Percentiles rank a stretch among this genome's conserved stretches.
Conservation (phyloP, 2,329 filamentous ascomycete genomes). For the Alternaria burnsii region DNA sequence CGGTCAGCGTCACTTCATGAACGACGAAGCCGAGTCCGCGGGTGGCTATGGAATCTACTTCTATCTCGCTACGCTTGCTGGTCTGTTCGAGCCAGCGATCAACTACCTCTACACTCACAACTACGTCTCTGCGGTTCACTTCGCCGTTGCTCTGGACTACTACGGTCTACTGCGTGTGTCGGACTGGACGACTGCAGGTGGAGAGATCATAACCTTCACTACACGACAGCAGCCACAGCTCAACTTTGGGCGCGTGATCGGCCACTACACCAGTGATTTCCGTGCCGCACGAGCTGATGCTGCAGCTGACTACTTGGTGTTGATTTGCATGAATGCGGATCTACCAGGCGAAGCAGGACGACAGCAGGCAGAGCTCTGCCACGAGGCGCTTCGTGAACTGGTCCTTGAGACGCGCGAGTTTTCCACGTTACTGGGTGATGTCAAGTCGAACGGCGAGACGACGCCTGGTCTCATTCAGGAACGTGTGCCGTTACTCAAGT, state of each 20-base stretch:
- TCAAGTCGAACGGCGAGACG: slow-evolving; percentile 82
- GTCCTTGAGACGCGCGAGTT: slow-evolving; percentile 98
- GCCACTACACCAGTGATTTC: slow-evolving; percentile 96
- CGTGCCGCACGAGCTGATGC: slow-evolving; percentile 86
- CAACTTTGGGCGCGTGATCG: slow-evolving; percentile 92
- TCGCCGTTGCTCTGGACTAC: slow-evolving; percentile 84
- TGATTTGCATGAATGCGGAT: slow-evolving; percentile 93
- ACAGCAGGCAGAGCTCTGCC: slow-evolving; percentile 82
- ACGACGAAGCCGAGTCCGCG: slow-evolving; percentile 77
- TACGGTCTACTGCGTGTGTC: slow-evolving; percentile 76
- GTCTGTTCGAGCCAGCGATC: slow-evolving; percentile 93
- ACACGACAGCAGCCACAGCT: slow-evolving; percentile 79
- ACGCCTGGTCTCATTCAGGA: slow-evolving; percentile 89
- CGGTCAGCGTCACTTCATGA: slow-evolving; percentile 88
- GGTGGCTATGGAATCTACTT: slow-evolving; percentile 91
- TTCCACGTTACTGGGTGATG: slow-evolving; percentile 90
- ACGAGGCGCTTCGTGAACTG: slow-evolving; percentile 90
- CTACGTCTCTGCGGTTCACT: slow-evolving; percentile 93
- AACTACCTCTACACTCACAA: slow-evolving; percentile 91
- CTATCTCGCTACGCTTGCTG: slow-evolving; percentile 87
- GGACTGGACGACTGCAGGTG: slow-evolving; percentile 71
- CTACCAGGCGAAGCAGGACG: slow-evolving; percentile 76
- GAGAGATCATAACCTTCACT: slow-evolving; percentile 74
- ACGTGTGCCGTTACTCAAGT: slow-evolving; percentile 79
- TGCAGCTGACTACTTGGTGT: slow-evolving; percentile 89